Conservation (phyloP, 2,329 filamentous ascomycete species). For the Fusarium sp. region DNA sequence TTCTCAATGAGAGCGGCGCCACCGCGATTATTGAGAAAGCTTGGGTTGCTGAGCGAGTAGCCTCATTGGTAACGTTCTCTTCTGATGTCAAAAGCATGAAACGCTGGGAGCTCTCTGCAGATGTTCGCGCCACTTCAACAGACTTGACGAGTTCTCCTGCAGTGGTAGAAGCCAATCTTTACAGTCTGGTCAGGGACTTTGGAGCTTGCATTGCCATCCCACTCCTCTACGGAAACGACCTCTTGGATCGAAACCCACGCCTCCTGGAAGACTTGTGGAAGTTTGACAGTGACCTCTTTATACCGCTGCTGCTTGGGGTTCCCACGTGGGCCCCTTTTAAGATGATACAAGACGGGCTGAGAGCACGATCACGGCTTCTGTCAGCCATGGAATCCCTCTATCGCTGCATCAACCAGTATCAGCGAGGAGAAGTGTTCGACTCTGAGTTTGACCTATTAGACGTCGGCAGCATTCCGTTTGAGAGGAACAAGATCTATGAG, state of each 20-base stretch:
- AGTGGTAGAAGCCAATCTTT: slow-evolving; percentile 21
- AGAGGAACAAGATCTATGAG: slow-evolving; percentile 30
- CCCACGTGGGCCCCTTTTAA: slow-evolving; percentile 35
- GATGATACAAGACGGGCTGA: slow-evolving; percentile 28
- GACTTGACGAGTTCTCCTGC: not conserved
- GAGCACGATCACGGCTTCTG: slow-evolving; percentile 29
- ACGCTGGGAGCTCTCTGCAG: slow-evolving; percentile 35
- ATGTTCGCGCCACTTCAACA: not conserved
- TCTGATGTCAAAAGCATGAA: slow-evolving; percentile 12
- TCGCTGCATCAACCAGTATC: slow-evolving; percentile 13
- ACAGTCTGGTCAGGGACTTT: slow-evolving; percentile 33
- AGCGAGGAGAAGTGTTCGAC: slow-evolving; percentile 22
- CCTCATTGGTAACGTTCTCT: slow-evolving; percentile 31
- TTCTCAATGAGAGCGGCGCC: slow-evolving; percentile 37
- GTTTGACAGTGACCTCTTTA: slow-evolving; percentile 40
- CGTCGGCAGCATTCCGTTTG: slow-evolving; percentile 16
- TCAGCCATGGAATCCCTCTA: slow-evolving; percentile 10
- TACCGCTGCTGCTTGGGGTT: slow-evolving; percentile 34
- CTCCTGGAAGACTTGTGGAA: slow-evolving; percentile 38
- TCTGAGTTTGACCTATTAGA: slow-evolving; percentile 30
- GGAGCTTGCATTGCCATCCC: slow-evolving; percentile 40
- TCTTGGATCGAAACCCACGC: slow-evolving; percentile 23
- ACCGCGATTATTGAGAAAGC: slow-evolving; percentile 33
- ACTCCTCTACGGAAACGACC: slow-evolving; percentile 36
- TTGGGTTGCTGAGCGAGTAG: slow-evolving; percentile 16